Base-by-base conservation (phyloP, 1,284 basidiomycete species). In the Moesziomyces globuligerus region DNA sequence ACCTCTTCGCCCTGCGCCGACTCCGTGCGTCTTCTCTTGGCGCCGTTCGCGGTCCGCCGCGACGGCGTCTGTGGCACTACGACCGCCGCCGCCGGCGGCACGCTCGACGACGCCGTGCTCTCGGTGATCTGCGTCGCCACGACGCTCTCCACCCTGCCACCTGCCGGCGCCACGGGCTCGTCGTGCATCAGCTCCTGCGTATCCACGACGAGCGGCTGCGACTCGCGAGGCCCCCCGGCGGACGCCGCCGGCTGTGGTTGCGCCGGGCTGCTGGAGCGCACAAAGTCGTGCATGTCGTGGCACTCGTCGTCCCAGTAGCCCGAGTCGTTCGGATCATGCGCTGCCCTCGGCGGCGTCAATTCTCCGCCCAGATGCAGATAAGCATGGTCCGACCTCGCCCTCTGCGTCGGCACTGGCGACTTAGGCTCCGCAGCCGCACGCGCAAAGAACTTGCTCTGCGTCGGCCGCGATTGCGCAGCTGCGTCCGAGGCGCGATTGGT, bases 261-360 rank as follows among this genome's bases (percentile, higher is more conserved):
- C 29, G 34, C 38, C 3, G 65, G 64, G 41, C 64, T 56, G 43
- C 61, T 62, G 29, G 68, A 66, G 34, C 52, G 46, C 41, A 70
- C 44, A 28, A 70, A 61, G 18, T 61, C 62, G 29, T 45, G 57
- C 61, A 71, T 44, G 29, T 71, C 68, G 21, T 54, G 38, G 37
- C 68, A 71, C 42, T 55, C 62, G 45, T 66, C 62, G 10, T 71
- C 62, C 68, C 68, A 71, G 26, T 57, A 54, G 1, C 62, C 62
- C 3, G 57, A 65, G n/a, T 61, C 62, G 32, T 55, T 56, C 7
- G 57, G 46, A 29, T 58, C 54, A 28, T 48, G 48, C 11, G 43
- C 20, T 0, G 48, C n/a, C 26, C 53, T 48, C 15, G 53, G 58
- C 4, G 62, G 57, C 6, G 68, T 58, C 28, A 61, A 21, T 26